Percentiles rank a stretch among this genome's conserved stretches.
Evolutionary conservation across 352 stramenopile genomes (phyloP).

Genomic region (Phytophthora ramorum): DNA sequence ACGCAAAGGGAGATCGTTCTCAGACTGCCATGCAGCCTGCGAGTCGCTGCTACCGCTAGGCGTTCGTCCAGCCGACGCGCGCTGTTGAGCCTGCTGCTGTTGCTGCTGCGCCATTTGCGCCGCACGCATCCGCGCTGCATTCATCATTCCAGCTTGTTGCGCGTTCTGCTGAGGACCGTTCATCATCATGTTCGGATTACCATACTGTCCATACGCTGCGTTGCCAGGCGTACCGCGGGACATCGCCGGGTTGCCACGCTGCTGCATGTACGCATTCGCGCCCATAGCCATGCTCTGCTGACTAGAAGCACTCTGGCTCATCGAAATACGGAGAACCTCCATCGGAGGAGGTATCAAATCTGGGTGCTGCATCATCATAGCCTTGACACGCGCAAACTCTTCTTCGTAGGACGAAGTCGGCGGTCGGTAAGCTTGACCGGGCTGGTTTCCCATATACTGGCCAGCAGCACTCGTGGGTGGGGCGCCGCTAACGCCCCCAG

Average conservation of each 20-base stretch:
- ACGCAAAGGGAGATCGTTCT: conserved; percentile 86
- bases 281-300: conserved; percentile 72
- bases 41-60: conserved; percentile 47
- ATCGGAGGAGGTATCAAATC: conserved; percentile 88
- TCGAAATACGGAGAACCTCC: conserved; percentile 88
- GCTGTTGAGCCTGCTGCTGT: conserved; percentile 58
- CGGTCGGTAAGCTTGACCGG: conserved; percentile 58
- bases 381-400: conserved; percentile 88
- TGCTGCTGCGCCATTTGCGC: conserved; percentile 55
- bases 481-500: conserved; percentile 37
- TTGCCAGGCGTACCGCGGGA: conserved; percentile 47
- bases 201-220: conserved; percentile 65
- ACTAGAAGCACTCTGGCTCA: conserved; percentile 67
- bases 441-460: conserved; percentile 70
- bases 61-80: conserved; percentile 47
- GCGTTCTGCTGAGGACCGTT: conserved; percentile 38
- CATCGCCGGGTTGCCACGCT: conserved; percentile 65
- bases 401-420: conserved; percentile 83
- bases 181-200: conserved; percentile 76
- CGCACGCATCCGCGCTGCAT: conserved; percentile 54
- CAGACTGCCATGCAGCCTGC: conserved; percentile 86
- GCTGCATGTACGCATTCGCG: conserved; percentile 68
- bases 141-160: conserved; percentile 47
- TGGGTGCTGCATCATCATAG: conserved; percentile 90
- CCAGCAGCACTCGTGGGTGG: conserved; percentile 45